These are phyloP conservation scores for Cercophora newfieldiana DNA, from an alignment of 495 filamentous ascomycete species.

Conservation along the genomic window DNA sequence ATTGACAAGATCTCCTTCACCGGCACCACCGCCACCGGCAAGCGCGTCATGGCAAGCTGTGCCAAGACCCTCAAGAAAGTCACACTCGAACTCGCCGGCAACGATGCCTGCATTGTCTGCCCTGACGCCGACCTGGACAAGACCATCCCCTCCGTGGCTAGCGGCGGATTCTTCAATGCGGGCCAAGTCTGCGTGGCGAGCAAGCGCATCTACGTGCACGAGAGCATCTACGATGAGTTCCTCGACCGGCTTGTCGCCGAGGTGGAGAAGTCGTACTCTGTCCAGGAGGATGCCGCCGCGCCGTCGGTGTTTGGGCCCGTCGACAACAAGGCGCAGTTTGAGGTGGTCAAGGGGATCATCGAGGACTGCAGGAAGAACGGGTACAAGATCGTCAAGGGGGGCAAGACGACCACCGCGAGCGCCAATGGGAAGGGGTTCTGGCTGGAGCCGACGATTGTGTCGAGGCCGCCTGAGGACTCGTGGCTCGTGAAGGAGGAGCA, in stretches of 20 bases:
- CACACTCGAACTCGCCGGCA: conserved; percentile 60
- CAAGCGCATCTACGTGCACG: conserved; percentile 70
- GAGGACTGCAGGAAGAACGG: conserved; percentile 45
- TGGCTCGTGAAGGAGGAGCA: conserved; percentile 50
- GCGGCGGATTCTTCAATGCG: conserved; percentile 59
- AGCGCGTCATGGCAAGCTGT: conserved; percentile 60
- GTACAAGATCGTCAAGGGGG: conserved; percentile 45
- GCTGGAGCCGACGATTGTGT: conserved; percentile 52
- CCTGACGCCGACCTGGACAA: conserved; percentile 65
- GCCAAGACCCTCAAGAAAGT: conserved; percentile 61
- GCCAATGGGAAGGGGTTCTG: conserved; percentile 43
- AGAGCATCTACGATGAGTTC: conserved; percentile 65
- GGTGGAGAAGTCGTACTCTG: conserved; percentile 49
- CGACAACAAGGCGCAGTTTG: conserved; percentile 61
- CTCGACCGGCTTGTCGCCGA: conserved; percentile 54
- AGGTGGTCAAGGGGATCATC: conserved; percentile 51
- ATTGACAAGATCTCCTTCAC: conserved; percentile 73
- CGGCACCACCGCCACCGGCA: conserved; percentile 63
- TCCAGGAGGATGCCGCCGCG: conserved; percentile 46
- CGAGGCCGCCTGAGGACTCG: conserved; percentile 46
- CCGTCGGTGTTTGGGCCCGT: conserved; percentile 56
- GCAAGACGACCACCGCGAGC: conserved; percentile 26
- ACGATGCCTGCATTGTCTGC: conserved; percentile 66
- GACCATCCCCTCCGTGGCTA: conserved; percentile 51
- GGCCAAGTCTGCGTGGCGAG: conserved; percentile 56